These are phyloP conservation scores for Metschnikowia proteae DNA, from an alignment of 805 yeast genomes.

Conservation along the genomic window DNA sequence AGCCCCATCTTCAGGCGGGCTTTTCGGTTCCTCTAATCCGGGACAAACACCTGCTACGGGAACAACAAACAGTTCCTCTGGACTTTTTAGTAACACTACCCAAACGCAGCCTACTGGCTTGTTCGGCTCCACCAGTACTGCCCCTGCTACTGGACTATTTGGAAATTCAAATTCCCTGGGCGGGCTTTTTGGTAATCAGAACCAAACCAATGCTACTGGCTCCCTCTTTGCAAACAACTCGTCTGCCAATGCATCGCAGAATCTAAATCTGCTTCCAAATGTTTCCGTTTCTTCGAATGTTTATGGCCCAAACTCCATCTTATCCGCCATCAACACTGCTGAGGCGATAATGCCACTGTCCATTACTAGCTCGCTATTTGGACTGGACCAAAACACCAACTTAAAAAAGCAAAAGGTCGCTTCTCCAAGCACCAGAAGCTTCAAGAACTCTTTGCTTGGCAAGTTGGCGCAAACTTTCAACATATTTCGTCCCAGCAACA, in stretches of 20 bases:
- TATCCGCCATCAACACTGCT: conserved; percentile 20
- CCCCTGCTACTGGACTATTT: conserved; percentile 18
- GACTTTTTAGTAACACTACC: background rate
- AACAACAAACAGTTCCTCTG: background rate
- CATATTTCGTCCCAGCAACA: conserved; percentile 25
- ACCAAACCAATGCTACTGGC: background rate
- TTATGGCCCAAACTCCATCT: conserved; percentile 26
- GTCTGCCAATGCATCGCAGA: background rate
- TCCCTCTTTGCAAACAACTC: conserved; percentile 1
- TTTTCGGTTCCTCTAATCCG: conserved; percentile 7
- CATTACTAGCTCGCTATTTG: conserved; percentile 27
- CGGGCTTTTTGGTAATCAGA: background rate
- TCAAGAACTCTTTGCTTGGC: conserved; percentile 26
- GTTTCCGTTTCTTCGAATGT: conserved; percentile 21
- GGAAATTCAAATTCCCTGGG: conserved; percentile 19
- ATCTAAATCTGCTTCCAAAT: background rate
- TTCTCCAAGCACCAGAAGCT: conserved; percentile 14
- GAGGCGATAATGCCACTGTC: conserved; percentile 30
- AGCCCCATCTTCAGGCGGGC: conserved; percentile 21
- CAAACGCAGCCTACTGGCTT: conserved; percentile 11
- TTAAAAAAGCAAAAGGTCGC: conserved; percentile 17
- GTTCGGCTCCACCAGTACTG: conserved; percentile 16
- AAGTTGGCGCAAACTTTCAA: conserved; percentile 35
- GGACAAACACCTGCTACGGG: background rate
- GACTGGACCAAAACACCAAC: conserved; percentile 5